Evolutionary conservation across 225 moss, liverwort and hornwort species (phyloP).

Genomic region (Physcomitrellopsis africana): DNA sequence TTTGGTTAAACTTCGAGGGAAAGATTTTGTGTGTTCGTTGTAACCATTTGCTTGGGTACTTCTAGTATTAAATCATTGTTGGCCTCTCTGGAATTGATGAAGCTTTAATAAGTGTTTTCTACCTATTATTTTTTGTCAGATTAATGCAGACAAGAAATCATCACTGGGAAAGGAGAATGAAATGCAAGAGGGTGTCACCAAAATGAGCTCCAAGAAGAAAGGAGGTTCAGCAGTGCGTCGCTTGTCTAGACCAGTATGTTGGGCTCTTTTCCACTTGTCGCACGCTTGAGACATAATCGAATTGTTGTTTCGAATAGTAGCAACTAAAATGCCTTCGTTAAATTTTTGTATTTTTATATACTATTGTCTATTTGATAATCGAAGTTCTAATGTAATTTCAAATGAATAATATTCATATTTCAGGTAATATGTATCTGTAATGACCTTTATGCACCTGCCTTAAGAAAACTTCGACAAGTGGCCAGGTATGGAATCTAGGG

Average conservation of each 20-base stretch:
- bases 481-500: constrained; percentile 65
- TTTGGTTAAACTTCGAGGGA: background rate
- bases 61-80: background rate
- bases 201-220: constrained; percentile 57
- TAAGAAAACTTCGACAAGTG: constrained; percentile 89
- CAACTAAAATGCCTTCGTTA: constrained; percentile 11
- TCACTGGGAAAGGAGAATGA: constrained; percentile 50
- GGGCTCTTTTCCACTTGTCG: constrained; percentile 15
- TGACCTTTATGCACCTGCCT: constrained; percentile 91
- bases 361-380: constrained; percentile 4
- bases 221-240: constrained; percentile 50
- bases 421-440: constrained; percentile 99
- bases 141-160: constrained; percentile 54
- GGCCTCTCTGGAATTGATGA: background rate
- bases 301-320: constrained; percentile 16
- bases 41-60: background rate
- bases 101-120: background rate
- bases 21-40: background rate
- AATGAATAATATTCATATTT: constrained; percentile 22
- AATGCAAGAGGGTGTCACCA: constrained; percentile 47
- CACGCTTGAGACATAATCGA: constrained; percentile 8
- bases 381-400: constrained; percentile 24
- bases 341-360: background rate
- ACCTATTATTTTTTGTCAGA: constrained; percentile 33
- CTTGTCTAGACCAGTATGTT: constrained; percentile 86